These are phyloP conservation scores for Rhodotorula kratochvilovae DNA, from an alignment of 768 basidiomycete species.

Conservation along the genomic window DNA sequence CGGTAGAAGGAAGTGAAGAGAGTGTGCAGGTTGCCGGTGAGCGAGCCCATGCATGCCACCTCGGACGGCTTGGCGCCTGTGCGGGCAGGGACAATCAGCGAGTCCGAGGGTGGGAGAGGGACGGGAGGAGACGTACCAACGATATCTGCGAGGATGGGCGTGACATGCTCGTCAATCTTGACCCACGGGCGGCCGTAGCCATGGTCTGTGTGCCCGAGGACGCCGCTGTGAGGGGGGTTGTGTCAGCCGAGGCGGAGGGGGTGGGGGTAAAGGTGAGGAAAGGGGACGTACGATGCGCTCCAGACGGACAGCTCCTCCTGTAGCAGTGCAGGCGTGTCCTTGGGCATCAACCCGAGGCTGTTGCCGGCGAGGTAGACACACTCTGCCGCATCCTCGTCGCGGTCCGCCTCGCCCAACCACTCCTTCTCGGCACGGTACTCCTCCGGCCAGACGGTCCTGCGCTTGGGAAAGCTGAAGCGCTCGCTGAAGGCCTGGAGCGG, in stretches of 20 bases:
- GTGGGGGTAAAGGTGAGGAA: neutral
- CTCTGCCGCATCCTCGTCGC: conserved; percentile 50
- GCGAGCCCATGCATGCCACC: conserved; percentile 89
- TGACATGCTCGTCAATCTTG: conserved; percentile 65
- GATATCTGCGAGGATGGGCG: conserved; percentile 69
- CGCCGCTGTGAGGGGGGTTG: conserved; percentile 2
- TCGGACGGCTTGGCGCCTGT: conserved; percentile 80
- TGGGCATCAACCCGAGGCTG: conserved; percentile 79
- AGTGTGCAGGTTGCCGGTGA: conserved; percentile 85
- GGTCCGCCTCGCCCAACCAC: neutral
- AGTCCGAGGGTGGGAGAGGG: neutral
- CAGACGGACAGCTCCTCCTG: conserved; percentile 80
- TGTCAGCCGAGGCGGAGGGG: neutral
- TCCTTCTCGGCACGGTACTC: neutral
- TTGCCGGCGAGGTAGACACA: conserved; percentile 92
- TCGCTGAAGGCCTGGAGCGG: conserved; percentile 1
- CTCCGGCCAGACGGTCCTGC: conserved; percentile 10
- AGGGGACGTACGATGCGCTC: conserved; percentile 54
- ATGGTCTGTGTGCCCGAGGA: conserved; percentile 75
- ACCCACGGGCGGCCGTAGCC: conserved; percentile 81
- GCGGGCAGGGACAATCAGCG: conserved; percentile 34
- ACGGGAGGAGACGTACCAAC: conserved; percentile 59
- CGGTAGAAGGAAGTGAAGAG: conserved; percentile 68
- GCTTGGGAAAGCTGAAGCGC: conserved; percentile 25
- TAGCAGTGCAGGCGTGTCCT: conserved; percentile 65